phyloP scores from a whole-genome alignment of 495 filamentous ascomycete species.

The Friedmanniomyces endolithicus region DNA sequence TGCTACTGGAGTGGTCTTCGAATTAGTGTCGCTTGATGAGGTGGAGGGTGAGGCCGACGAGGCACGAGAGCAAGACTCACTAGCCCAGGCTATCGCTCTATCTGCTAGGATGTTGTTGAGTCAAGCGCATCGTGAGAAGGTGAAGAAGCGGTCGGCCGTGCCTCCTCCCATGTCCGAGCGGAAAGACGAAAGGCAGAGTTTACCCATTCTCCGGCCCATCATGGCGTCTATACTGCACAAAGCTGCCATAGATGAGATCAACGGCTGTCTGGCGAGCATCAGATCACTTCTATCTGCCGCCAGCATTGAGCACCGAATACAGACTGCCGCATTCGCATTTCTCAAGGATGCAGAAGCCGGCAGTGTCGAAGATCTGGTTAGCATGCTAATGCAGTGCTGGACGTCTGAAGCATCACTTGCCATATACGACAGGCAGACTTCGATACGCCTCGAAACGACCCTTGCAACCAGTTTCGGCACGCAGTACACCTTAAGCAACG shows the following conservation, averaged over 20 bases:
- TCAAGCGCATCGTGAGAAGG: constrained; percentile 16
- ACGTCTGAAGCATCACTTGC: not conserved
- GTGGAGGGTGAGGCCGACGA: not conserved
- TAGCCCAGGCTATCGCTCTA: constrained; percentile 15
- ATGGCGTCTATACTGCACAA: constrained; percentile 13
- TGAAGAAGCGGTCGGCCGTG: constrained; percentile 11
- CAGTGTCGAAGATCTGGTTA: not conserved
- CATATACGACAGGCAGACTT: not conserved
- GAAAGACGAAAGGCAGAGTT: constrained; percentile 2
- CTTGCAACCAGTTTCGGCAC: constrained; percentile 7
- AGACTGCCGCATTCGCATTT: not conserved
- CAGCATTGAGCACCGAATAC: not conserved
- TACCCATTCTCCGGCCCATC: constrained; percentile 15
- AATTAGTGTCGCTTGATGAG: constrained; percentile 16
- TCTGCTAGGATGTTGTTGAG: constrained; percentile 19
- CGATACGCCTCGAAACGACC: constrained; percentile 4
- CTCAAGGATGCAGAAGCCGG: not conserved
- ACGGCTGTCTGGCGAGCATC: not conserved
- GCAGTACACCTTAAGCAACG: not conserved
- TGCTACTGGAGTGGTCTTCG: constrained; percentile 6
- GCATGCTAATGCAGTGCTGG: constrained; percentile 3
- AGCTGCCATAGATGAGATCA: not conserved
- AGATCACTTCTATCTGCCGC: not conserved
- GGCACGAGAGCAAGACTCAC: not conserved
- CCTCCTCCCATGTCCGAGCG: constrained; percentile 17